Base-by-base conservation (phyloP, 441 rosid genomes). In the Gossypium gossypioides region DNA sequence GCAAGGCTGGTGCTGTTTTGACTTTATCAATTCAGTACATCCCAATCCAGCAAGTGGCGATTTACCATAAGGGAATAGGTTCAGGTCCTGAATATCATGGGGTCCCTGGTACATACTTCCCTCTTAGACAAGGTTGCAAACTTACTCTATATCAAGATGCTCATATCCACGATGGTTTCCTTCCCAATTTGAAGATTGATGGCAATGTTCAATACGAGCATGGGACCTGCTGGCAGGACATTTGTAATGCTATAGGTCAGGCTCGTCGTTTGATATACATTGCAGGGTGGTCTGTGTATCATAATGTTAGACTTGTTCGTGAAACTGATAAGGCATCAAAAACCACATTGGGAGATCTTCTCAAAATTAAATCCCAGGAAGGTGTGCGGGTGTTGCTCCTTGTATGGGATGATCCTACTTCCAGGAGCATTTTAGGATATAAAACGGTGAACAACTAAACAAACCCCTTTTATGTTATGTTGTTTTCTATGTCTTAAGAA, bases 351-450 rank as follows among this genome's bases (percentile, higher is more conserved):
- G 93, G 93, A 19, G 85, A 83, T 71, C 81, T 89, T 72, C 89
- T 89, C 37, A 87, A 86, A 73, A 61, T 1, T 34, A 89, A 84
- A 77, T 89, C 93, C 67, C 87, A 86, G 65, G 91, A 89, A 81
- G 91, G 93, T 62, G 93, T 89, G 7, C 72, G 93, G 65, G 93
- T 89, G 61, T 80, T 87, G 76, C 79, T 89, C 63, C 84, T 89
- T 64, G 87, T 86, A 32, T 89, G 93, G 93, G 91, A 89, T 81
- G 93, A 89, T 82, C 91, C 89, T 69, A 81, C 88, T 72, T 89
- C 93, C 29, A 81, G 74, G 71, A 84, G 87, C 83, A 52, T 86
- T 73, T 27, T 82, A 22, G 85, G 85, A 46, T 76, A 21, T 72
- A 83, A 74, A 76, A 87, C 75, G 19, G 93, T 89, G 83, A 82